phyloP scores from a whole-genome alignment of 345 rosid genomes.

The Eucalyptus sideroxylon region DNA sequence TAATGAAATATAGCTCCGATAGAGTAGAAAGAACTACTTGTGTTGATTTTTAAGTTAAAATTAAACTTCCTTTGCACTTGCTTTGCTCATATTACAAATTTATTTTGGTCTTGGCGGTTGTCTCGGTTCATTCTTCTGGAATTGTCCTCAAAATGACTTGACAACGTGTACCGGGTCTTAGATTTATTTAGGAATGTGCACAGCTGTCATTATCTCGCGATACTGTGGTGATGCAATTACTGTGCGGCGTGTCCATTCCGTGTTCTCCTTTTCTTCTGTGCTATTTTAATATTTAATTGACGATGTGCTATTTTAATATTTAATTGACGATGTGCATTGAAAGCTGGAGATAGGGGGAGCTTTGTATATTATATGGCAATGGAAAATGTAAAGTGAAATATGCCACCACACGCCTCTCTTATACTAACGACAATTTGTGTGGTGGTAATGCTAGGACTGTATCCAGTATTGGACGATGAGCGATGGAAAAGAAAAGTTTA shows the following conservation, averaged over 20 bases:
- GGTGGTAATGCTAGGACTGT: not conserved
- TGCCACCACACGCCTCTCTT: slow-evolving; percentile 16
- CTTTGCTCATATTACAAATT: not conserved
- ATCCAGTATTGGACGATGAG: not conserved
- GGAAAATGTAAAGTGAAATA: slow-evolving; percentile 13
- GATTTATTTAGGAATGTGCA: not conserved
- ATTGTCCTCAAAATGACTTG: not conserved
- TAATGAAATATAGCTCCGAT: not conserved
- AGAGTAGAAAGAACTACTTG: not conserved
- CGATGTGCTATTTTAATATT: not conserved
- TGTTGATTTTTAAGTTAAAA: not conserved
- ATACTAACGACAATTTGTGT: not conserved
- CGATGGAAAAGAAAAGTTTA: not conserved
- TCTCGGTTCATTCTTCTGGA: not conserved
- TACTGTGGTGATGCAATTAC: not conserved
- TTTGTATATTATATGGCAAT: not conserved
- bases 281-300: not conserved
- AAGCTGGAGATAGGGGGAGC: not conserved
- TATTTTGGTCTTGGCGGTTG: not conserved
- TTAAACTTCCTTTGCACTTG: not conserved
- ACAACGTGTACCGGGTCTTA: not conserved
- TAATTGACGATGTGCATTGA: not conserved
- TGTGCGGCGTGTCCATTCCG: not conserved
- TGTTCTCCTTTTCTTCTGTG: not conserved
- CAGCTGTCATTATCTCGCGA: not conserved